Percentiles rank a stretch among this genome's conserved stretches.
Evolutionary conservation across 1,284 basidiomycete species (phyloP).

Genomic region (Irpex rosettiformis): DNA sequence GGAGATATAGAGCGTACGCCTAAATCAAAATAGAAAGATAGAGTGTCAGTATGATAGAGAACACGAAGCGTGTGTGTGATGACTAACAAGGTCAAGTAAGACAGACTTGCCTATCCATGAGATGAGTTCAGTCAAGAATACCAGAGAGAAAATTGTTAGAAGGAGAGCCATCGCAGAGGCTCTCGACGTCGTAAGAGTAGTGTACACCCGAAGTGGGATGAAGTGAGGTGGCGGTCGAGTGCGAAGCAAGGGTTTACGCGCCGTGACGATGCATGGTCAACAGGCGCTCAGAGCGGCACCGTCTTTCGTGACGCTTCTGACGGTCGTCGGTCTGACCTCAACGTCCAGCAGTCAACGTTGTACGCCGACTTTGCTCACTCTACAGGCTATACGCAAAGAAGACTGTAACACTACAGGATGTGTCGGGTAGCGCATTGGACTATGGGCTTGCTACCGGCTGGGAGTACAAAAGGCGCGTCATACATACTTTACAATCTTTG

Average conservation of each 20-base stretch:
- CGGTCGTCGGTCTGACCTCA: no score
- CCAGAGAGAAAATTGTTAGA: conserved; percentile 75
- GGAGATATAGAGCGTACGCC: conserved; percentile 70
- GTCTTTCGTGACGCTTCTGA: no score
- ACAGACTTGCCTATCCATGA: conserved; percentile 86
- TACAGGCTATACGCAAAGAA: no score
- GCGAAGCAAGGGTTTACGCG: not conserved
- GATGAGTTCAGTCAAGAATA: conserved; percentile 78
- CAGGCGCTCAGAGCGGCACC: not conserved
- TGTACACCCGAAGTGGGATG: not conserved
- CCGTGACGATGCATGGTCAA: not conserved
- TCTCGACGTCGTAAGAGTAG: not conserved
- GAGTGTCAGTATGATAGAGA: conserved; percentile 5
- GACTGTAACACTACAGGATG: no score
- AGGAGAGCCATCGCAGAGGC: conserved; percentile 63
- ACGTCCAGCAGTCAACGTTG: no score
- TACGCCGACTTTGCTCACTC: no score
- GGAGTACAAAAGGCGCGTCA: no score
- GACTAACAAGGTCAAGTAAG: conserved; percentile 72
- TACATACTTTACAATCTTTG: no score
- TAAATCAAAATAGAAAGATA: conserved; percentile 25
- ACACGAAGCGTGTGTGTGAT: not conserved
- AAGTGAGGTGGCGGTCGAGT: not conserved
- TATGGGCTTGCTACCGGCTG: no score
- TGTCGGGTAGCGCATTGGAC: no score